Conservation (phyloP, 495 filamentous ascomycete genomes). For the Cenococcum geophilum region DNA sequence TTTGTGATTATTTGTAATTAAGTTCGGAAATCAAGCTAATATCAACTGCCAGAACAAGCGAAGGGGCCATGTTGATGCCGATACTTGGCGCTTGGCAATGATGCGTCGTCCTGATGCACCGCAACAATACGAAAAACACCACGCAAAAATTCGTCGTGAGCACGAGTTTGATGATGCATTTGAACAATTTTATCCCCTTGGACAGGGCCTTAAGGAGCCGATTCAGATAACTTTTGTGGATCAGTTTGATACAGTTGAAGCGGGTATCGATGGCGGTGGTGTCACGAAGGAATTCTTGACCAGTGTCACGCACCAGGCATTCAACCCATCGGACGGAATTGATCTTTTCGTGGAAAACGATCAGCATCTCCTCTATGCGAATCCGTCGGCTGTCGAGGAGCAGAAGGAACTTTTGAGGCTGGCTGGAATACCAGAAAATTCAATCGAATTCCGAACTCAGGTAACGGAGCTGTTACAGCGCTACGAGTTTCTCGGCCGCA, state of each 20-base stretch:
- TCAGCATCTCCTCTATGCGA: constrained; percentile 85
- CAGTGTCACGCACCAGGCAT: constrained; percentile 82
- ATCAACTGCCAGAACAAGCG: constrained; percentile 45
- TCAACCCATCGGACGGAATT: constrained; percentile 48
- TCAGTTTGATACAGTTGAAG: constrained; percentile 76
- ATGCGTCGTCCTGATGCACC: constrained; percentile 38
- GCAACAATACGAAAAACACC: constrained; percentile 61
- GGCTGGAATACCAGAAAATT: constrained; percentile 49
- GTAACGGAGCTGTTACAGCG: constrained; percentile 60
- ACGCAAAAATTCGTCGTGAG: constrained; percentile 74
- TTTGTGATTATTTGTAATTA: neutral
- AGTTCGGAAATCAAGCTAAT: constrained; percentile 6
- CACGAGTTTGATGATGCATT: constrained; percentile 82
- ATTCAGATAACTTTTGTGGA: constrained; percentile 98
- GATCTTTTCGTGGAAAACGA: constrained; percentile 78
- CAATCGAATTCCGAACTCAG: constrained; percentile 49
- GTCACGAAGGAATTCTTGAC: constrained; percentile 98
- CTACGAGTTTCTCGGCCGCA: constrained; percentile 87
- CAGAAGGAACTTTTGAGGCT: constrained; percentile 53
- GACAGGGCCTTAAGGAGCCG: constrained; percentile 84
- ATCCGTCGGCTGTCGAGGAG: constrained; percentile 73
- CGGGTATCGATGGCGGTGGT: constrained; percentile 93
- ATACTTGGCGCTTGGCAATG: constrained; percentile 67
- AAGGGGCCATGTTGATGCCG: constrained; percentile 69
- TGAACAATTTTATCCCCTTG: constrained; percentile 73